Conservation (phyloP, 2,329 filamentous ascomycete species). For the Passalora sequoiae region DNA sequence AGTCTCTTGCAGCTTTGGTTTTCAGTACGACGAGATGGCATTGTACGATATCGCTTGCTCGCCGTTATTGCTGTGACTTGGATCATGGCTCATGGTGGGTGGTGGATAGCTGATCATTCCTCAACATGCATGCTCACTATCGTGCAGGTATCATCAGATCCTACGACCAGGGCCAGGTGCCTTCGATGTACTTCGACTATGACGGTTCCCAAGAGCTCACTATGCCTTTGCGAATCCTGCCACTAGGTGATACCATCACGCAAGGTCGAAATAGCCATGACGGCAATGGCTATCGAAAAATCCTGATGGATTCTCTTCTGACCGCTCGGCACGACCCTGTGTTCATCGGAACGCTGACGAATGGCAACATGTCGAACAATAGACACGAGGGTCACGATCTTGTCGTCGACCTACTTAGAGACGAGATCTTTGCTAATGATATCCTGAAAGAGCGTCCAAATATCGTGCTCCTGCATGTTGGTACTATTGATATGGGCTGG, state of each 20-base stretch:
- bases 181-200: no score
- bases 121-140: no score
- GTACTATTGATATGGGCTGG: constrained; percentile 18
- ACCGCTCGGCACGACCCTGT: background rate
- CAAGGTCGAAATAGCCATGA: constrained; percentile 1
- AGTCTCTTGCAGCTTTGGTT: no score
- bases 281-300: constrained; percentile 4
- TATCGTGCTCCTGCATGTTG: constrained; percentile 16
- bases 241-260: constrained; percentile 5
- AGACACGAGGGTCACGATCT: constrained; percentile 3
- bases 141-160: no score
- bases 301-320: background rate
- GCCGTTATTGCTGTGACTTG: no score
- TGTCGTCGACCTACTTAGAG: background rate
- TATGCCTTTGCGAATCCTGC: constrained; percentile 1
- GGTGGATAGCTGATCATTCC: no score
- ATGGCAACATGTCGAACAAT: background rate
- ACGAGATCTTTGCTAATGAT: background rate
- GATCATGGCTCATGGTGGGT: no score
- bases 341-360: background rate
- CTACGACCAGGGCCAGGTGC: no score
- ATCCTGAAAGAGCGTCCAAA: constrained; percentile 6
- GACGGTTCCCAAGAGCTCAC: no score
- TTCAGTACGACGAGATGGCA: no score
- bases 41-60: no score